phyloP scores from a whole-genome alignment of 2,329 filamentous ascomycete genomes.

The Colletotrichum costaricense region DNA sequence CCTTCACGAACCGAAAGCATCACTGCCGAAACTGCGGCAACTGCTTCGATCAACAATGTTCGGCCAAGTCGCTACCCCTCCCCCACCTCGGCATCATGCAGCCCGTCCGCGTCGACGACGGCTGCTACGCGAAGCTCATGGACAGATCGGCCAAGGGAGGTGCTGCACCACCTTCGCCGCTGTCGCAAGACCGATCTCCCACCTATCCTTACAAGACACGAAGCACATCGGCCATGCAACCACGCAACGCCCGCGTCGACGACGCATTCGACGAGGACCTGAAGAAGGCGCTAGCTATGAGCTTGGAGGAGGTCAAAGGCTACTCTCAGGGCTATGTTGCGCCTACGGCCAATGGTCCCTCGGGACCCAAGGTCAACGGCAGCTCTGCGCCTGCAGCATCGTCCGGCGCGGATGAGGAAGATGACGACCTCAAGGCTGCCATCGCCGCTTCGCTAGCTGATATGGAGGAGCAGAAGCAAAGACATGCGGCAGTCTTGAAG shows the following conservation, averaged over 20 bases:
- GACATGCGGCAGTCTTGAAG: slow-evolving; percentile 85
- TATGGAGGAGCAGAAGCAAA: slow-evolving; percentile 98
- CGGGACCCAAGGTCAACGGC: slow-evolving; percentile 43
- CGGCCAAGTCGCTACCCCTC: slow-evolving; percentile 86
- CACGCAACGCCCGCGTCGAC: slow-evolving; percentile 87
- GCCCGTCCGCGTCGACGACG: slow-evolving; percentile 93
- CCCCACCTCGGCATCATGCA: slow-evolving; percentile 94
- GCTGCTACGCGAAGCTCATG: slow-evolving; percentile 90
- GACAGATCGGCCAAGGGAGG: slow-evolving; percentile 71
- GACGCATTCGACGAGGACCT: slow-evolving; percentile 95
- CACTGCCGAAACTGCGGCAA: slow-evolving; percentile 98
- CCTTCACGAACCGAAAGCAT: slow-evolving; percentile 98
- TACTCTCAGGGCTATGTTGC: slow-evolving; percentile 80
- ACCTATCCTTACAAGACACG: slow-evolving; percentile 72
- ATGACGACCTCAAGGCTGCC: slow-evolving; percentile 91
- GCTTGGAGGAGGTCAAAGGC: slow-evolving; percentile 88
- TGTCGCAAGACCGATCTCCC: slow-evolving; percentile 55
- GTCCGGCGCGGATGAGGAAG: slow-evolving; percentile 81
- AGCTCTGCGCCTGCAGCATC: slow-evolving; percentile 42
- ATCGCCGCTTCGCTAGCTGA: slow-evolving; percentile 95
- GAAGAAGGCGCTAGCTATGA: slow-evolving; percentile 95
- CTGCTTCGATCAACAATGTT: slow-evolving; percentile 96
- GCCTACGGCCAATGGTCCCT: slow-evolving; percentile 54
- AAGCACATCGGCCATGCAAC: slow-evolving; percentile 81
- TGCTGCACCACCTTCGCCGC: slow-evolving; percentile 29